Evolutionary conservation across 768 basidiomycete genomes (phyloP).

Genomic region (Mycena albidolilacea): DNA sequence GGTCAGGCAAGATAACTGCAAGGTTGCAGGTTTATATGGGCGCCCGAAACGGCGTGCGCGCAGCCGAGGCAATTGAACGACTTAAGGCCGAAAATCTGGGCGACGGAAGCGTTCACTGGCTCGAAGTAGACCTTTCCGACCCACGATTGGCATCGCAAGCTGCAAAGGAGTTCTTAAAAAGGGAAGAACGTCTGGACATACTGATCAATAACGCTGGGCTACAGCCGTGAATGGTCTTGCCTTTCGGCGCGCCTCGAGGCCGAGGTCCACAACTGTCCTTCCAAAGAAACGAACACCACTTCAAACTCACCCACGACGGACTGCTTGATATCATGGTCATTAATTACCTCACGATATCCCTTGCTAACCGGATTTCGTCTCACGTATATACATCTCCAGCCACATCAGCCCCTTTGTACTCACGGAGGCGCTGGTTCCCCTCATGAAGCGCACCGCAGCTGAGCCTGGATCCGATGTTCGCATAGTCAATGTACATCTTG

Average conservation of each 20-base stretch:
- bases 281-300: slow-evolving; percentile 6
- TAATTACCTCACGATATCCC: slow-evolving; percentile 30
- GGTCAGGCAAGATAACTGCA: background rate
- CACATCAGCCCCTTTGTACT: slow-evolving; percentile 63
- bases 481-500: slow-evolving; percentile 66
- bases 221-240: slow-evolving; percentile 1
- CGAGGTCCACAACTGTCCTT: slow-evolving; percentile 6
- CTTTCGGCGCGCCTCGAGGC: slow-evolving; percentile 16
- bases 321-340: slow-evolving; percentile 39
- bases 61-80: slow-evolving; percentile 49
- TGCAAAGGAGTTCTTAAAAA: slow-evolving; percentile 54
- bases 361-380: background rate
- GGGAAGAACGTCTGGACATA: slow-evolving; percentile 60
- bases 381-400: slow-evolving; percentile 46
- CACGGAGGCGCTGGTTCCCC: slow-evolving; percentile 62
- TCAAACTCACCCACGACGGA: slow-evolving; percentile 25
- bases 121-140: slow-evolving; percentile 57
- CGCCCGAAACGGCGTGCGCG: slow-evolving; percentile 51
- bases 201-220: slow-evolving; percentile 48
- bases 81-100: slow-evolving; percentile 51
- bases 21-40: slow-evolving; percentile 47
- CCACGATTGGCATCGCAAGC: slow-evolving; percentile 50
- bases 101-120: slow-evolving; percentile 52
- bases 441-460: slow-evolving; percentile 54
- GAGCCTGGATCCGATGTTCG: slow-evolving; percentile 64